A percentile compares a stretch with the other conserved stretches of the same genome.
These are phyloP conservation scores for Quercus robur DNA, from an alignment of 306 rosid species.

Conservation along the genomic window DNA sequence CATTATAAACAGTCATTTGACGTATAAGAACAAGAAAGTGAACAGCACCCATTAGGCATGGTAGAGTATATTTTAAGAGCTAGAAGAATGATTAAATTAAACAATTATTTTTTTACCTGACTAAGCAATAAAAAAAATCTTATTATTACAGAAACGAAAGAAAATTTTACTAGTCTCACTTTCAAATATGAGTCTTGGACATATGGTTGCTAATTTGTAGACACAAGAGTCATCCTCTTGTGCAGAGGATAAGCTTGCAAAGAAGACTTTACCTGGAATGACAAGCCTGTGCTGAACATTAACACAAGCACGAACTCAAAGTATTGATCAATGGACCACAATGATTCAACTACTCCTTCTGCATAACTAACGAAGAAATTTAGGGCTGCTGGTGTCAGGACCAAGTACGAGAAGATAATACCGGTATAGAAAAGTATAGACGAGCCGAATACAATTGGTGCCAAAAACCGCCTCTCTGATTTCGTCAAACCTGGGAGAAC, in stretches of 20 bases:
- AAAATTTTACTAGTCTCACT: too few relatives aligned
- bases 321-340: constrained; percentile 98
- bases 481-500: constrained; percentile 88
- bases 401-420: constrained; percentile 75
- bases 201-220: not conserved
- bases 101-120: not conserved
- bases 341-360: constrained; percentile 91
- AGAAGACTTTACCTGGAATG: constrained; percentile 77
- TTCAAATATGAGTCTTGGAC: not conserved
- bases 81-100: not conserved
- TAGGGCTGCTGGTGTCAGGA: constrained; percentile 88
- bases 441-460: constrained; percentile 89
- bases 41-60: not conserved
- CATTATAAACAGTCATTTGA: not conserved
- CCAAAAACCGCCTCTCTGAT: constrained; percentile 82
- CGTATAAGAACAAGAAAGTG: not conserved
- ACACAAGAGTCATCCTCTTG: not conserved
- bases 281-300: constrained; percentile 96
- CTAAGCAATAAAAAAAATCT: not conserved
- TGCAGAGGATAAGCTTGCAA: not conserved
- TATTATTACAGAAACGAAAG: too few relatives aligned
- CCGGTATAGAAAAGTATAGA: constrained; percentile 94
- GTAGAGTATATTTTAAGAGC: not conserved
- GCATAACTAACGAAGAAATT: constrained; percentile 84
- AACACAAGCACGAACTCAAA: constrained; percentile 95